Conservation (phyloP, 2,329 filamentous ascomycete species). For the Colletotrichum horii region DNA sequence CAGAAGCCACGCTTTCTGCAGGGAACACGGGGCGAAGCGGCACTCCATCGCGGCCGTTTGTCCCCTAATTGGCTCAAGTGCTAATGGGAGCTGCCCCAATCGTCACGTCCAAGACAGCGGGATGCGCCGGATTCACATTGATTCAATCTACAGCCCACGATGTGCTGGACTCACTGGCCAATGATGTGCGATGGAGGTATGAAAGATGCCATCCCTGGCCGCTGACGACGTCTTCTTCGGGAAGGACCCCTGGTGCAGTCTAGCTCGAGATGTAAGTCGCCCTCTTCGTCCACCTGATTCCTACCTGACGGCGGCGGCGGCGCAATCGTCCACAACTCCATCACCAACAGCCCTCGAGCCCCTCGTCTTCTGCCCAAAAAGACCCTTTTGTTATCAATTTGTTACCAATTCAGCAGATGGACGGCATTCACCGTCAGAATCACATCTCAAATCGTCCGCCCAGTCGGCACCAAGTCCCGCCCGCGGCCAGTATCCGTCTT, state of each 20-base stretch:
- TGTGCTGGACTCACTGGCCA: background rate
- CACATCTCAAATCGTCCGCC: background rate
- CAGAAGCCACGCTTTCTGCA: background rate
- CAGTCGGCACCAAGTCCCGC: background rate
- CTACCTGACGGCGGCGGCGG: conserved; percentile 15
- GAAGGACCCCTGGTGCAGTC: background rate
- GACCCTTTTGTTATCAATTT: background rate
- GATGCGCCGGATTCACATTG: background rate
- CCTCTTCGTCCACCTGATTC: conserved; percentile 3
- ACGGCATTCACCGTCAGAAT: background rate
- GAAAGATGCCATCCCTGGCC: background rate
- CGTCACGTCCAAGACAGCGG: background rate
- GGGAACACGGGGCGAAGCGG: background rate
- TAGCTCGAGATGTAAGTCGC: background rate
- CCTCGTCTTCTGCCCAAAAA: background rate
- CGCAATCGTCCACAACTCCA: background rate
- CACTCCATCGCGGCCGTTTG: background rate
- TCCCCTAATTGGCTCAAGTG: background rate
- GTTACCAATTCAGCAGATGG: background rate
- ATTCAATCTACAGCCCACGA: background rate
- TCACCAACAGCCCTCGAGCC: background rate
- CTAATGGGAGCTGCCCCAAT: background rate
- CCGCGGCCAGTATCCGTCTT: background rate
- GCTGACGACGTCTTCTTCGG: background rate
- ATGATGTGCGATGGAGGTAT: background rate